Base-by-base conservation (phyloP, 257 asterid species). In the Petunia secreta region DNA sequence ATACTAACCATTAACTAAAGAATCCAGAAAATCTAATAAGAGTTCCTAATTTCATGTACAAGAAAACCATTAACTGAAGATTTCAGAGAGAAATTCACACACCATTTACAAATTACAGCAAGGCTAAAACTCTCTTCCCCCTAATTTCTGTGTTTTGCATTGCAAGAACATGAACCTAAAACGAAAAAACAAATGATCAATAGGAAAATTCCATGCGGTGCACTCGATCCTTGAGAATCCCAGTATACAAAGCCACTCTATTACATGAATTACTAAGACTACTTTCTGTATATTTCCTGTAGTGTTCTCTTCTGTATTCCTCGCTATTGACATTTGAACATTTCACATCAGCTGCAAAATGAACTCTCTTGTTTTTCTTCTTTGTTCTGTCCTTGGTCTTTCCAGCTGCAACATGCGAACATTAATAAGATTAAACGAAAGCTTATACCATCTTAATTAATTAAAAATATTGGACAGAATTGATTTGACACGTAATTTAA, bases 341-440 rank as follows among this genome's bases (percentile, higher is more conserved):
- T 78, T 87, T 91, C 90, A 92, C 97, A 52, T 90, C 95, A 3
- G 88, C 92, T 0, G 97, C 97, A 80, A 95, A 95, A 41, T 83
- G 82, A 5, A 95, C 99, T 78, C 60, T 84, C 84, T 91, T 92
- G 83, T 82, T 87, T 88, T 85, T 87, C 84, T 63, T 55, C 75
- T 62, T 80, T 65, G 52, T 52, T 50, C 80, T 87, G 82, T 68
- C 82, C 63, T 54, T 66, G 41, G 80, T 91, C 89, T 82, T 83
- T 54, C 79, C 62, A 3, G 89, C 92, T 86, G 4, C 16, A 75
- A 41, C 48, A 0, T 8, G 66, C 57, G 15, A 14, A 41, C 15
- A 7, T 0, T 41, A 15, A 43, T 68, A 43, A 16, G 44, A 73
- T 48, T 4, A 50, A 71, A 71, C 11, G 48, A 50, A 46, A 1